Conservation (phyloP, 345 rosid species). For the Populus euphratica region DNA sequence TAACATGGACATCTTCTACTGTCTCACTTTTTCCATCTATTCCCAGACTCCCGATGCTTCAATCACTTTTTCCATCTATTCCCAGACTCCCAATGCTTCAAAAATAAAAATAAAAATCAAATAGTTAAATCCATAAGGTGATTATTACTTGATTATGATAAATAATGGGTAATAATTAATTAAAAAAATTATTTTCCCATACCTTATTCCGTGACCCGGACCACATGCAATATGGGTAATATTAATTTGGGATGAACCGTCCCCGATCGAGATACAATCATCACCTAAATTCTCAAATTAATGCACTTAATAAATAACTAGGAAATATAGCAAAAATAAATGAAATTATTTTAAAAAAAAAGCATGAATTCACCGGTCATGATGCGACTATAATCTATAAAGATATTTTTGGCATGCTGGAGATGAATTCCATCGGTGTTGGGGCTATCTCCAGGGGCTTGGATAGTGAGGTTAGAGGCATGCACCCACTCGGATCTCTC, state of each 20-base stretch:
- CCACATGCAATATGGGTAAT: slow-evolving; percentile 39
- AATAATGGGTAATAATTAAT: not conserved
- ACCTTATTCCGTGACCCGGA: slow-evolving; percentile 65
- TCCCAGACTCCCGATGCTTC: slow-evolving; percentile 54
- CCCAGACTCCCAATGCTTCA: slow-evolving; percentile 54
- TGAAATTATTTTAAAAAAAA: not conserved
- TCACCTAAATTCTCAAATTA: slow-evolving; percentile 33
- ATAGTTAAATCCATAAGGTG: too few species aligned
- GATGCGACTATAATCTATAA: slow-evolving; percentile 16
- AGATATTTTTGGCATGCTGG: slow-evolving; percentile 29
- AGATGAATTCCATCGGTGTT: slow-evolving; percentile 62
- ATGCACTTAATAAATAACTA: not conserved
- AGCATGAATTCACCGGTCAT: slow-evolving; percentile 27
- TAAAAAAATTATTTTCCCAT: not conserved
- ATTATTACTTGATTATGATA: not conserved
- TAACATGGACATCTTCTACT: slow-evolving; percentile 36
- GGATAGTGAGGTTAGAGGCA: slow-evolving; percentile 30
- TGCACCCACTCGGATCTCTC: slow-evolving; percentile 21
- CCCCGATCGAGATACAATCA: slow-evolving; percentile 53
- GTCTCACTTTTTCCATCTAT: slow-evolving; percentile 22
- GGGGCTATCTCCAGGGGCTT: slow-evolving; percentile 41
- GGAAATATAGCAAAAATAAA: not conserved
- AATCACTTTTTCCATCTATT: slow-evolving; percentile 16
- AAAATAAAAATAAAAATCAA: not conserved
- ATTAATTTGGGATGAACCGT: slow-evolving; percentile 29